Evolutionary conservation across 2,329 filamentous ascomycete genomes (phyloP).

Genomic region (Ceratocystis papillata): DNA sequence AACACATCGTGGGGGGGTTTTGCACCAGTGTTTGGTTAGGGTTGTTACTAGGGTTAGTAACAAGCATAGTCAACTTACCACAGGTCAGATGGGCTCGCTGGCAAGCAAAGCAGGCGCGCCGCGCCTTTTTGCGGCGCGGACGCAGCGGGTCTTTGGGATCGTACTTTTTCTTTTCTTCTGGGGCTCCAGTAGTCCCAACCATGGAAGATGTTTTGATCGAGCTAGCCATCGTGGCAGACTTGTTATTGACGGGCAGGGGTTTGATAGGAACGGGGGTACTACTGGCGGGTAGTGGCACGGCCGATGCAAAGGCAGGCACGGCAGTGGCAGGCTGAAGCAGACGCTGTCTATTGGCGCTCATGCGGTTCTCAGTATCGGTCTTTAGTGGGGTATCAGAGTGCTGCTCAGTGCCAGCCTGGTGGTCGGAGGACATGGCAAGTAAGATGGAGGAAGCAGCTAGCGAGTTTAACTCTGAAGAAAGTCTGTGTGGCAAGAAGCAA

Average conservation of each 20-base stretch:
- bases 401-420: background rate
- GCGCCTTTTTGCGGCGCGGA: slow-evolving; percentile 87
- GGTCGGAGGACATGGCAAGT: slow-evolving; percentile 10
- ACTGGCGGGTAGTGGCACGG: background rate
- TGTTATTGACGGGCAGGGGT: slow-evolving; percentile 34
- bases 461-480: background rate
- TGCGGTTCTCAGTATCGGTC: background rate
- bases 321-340: slow-evolving; percentile 1
- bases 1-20: background rate
- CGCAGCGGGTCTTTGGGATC: slow-evolving; percentile 82
- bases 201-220: slow-evolving; percentile 33
- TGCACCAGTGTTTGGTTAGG: background rate
- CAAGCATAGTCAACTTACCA: slow-evolving; percentile 51
- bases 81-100: slow-evolving; percentile 96
- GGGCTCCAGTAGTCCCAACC: slow-evolving; percentile 37
- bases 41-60: too few species aligned
- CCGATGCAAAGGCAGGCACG: background rate
- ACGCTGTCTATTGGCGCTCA: background rate
- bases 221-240: slow-evolving; percentile 45
- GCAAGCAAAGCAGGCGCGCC: slow-evolving; percentile 90
- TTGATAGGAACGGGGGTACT: slow-evolving; percentile 29
- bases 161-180: slow-evolving; percentile 55
- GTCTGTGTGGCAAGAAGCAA: background rate
- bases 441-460: background rate
- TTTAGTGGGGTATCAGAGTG: background rate